Conservation (phyloP, 2,329 filamentous ascomycete genomes). For the Elsinoe fawcettii region DNA sequence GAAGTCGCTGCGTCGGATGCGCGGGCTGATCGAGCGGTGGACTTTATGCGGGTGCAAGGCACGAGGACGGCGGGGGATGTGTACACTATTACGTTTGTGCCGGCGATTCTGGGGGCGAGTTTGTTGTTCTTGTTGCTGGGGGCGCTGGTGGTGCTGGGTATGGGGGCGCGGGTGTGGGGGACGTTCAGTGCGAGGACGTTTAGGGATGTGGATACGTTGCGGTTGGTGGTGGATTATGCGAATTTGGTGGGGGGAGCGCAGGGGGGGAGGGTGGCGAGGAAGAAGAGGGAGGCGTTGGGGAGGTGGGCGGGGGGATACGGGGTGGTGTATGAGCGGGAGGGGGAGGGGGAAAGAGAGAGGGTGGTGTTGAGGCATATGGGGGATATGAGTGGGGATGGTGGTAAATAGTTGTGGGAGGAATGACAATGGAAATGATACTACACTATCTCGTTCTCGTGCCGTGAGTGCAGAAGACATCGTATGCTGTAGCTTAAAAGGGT, state of each 20-base stretch:
- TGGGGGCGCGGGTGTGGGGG: background rate
- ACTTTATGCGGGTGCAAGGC: background rate
- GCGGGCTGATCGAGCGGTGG: background rate
- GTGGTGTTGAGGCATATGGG: background rate
- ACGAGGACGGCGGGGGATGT: background rate
- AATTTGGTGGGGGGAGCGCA: background rate
- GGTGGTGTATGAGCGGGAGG: background rate
- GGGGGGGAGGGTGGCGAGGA: background rate
- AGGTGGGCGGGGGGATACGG: background rate
- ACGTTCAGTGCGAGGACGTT: background rate
- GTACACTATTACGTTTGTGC: background rate
- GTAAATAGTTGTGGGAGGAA: background rate
- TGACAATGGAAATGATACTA: no score
- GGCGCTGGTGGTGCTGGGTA: background rate
- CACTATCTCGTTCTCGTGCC: no score
- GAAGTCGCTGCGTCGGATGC: background rate
- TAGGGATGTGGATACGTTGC: background rate
- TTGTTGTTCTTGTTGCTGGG: background rate
- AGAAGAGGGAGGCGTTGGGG: background rate
- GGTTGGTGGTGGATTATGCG: background rate
- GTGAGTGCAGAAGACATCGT: no score
- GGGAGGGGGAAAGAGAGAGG: background rate
- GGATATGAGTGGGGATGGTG: background rate
- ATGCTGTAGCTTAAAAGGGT: no score
- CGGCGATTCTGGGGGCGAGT: background rate